Evolutionary conservation across 495 filamentous ascomycete genomes (phyloP), one percentile per base, ranked within the genome.

Genomic region (Chaetomium fimeti): DNA sequence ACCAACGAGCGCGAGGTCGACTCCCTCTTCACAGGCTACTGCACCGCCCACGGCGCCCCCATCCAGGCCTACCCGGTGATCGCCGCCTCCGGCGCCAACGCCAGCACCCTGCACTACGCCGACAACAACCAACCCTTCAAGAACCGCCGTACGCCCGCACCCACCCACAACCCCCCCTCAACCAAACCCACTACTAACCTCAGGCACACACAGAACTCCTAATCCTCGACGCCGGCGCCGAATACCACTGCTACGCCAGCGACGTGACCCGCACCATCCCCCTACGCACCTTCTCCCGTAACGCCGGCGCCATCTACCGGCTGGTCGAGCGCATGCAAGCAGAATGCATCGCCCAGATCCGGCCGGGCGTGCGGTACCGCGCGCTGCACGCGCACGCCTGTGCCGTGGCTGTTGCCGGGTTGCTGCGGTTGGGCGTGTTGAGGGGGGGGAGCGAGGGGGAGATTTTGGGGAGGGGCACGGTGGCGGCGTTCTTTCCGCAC

Each of bases 211-310:
- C 32, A 36, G 32, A 92, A 71, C 78, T 93, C 20, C 79, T 96
- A 28, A 87, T 91, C 63, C 79, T 97, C 9, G 93, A 98, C 72
- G 93, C 92, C 1, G 92, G 91, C 7, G 85, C 86, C 40, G 93
- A 97, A 72, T 95, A 84, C 83, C 76, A 87, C 15, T 91, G 89
- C 73, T 98, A 98, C 71, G 91, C 91, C n/a, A 87, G 86, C 57
- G 93, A 97, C 68, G 84, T 98, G 42, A 98, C 93, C 0, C 84
- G 93, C 6, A 96, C 93, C 2, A 87, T 96, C 68, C 93, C 93
- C 0, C 74, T 96, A 20, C 79, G n/a, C 20, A 72, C 88, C 82
- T 16, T 29, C 27, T 83, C 85, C 1, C 79, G 77, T 58, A 87
- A 94, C 69, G 84, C 85, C 3, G 81, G 81, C 57, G 81, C 83